Evolutionary conservation across 768 basidiomycete genomes (phyloP).

Genomic region (Mycena epipterygia): DNA sequence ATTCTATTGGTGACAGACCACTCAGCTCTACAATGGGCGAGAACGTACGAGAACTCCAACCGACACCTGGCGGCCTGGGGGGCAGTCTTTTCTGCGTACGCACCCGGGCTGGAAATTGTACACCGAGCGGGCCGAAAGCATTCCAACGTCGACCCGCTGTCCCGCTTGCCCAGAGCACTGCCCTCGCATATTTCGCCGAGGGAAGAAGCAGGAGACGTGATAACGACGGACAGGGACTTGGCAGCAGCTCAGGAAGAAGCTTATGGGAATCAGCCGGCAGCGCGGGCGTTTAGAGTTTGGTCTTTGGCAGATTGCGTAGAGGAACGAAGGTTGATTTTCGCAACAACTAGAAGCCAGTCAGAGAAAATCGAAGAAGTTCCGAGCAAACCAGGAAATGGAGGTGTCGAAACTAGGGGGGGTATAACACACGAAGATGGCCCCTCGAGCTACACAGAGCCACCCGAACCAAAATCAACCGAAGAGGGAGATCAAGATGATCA

Average conservation of each 20-base stretch:
- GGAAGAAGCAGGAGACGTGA: neutral
- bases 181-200: neutral
- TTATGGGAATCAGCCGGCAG: neutral
- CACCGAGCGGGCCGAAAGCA: no score
- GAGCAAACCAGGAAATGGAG: neutral
- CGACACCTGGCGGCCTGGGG: no score
- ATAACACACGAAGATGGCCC: neutral
- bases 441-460: neutral
- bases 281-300: neutral
- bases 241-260: neutral
- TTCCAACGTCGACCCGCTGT: slow-evolving; percentile 10
- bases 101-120: no score
- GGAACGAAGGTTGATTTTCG: neutral
- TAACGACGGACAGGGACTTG: neutral
- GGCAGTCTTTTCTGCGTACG: no score
- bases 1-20: no score
- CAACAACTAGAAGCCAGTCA: neutral
- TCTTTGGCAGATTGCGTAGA: neutral
- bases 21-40: no score
- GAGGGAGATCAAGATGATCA: neutral
- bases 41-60: no score
- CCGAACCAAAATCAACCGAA: neutral
- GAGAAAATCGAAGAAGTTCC: neutral
- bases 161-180: neutral
- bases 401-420: neutral